A percentile compares a stretch with the other conserved stretches of the same genome.
These are phyloP conservation scores for Maudiozyma barnettii DNA, from an alignment of 805 yeast species.

Conservation along the genomic window DNA sequence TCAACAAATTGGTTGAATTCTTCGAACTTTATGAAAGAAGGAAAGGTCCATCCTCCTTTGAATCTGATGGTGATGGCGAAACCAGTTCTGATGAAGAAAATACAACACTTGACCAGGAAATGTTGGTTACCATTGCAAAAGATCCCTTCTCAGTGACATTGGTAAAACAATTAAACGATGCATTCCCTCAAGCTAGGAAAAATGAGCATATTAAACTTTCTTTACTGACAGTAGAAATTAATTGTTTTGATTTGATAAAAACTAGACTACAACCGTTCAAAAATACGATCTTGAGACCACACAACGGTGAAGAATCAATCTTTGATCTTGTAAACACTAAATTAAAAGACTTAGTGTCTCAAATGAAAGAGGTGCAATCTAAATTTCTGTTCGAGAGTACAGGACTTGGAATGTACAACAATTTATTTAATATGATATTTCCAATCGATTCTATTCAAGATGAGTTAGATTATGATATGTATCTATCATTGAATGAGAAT, in stretches of 20 bases:
- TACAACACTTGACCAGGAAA: conserved; percentile 28
- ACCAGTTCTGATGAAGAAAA: conserved; percentile 13
- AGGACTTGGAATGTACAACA: conserved; percentile 48
- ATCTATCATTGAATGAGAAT: conserved; percentile 56
- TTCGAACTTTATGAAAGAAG: conserved; percentile 43
- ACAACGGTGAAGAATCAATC: conserved; percentile 21
- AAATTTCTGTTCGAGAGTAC: conserved; percentile 41
- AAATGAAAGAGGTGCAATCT: conserved; percentile 38
- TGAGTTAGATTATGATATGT: conserved; percentile 53
- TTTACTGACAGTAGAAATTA: conserved; percentile 38
- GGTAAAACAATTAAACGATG: conserved; percentile 20
- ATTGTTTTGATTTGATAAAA: conserved; percentile 53
- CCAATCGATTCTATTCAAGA: conserved; percentile 41
- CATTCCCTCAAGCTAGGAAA: conserved; percentile 25
- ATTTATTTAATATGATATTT: conserved; percentile 62
- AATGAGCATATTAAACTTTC: conserved; percentile 19
- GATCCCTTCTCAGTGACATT: conserved; percentile 28
- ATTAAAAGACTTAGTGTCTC: conserved; percentile 17
- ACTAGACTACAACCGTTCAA: conserved; percentile 38
- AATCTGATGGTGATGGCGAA: conserved; percentile 21
- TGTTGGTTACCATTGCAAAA: conserved; percentile 37
- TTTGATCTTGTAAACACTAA: conserved; percentile 27
- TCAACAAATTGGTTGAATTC: conserved; percentile 38
- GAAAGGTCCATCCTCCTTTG: conserved; percentile 2
- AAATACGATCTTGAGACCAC: conserved; percentile 23